These are phyloP conservation scores for Hypoxylon sp. DNA, from an alignment of 2,329 filamentous ascomycete species.

Conservation along the genomic window DNA sequence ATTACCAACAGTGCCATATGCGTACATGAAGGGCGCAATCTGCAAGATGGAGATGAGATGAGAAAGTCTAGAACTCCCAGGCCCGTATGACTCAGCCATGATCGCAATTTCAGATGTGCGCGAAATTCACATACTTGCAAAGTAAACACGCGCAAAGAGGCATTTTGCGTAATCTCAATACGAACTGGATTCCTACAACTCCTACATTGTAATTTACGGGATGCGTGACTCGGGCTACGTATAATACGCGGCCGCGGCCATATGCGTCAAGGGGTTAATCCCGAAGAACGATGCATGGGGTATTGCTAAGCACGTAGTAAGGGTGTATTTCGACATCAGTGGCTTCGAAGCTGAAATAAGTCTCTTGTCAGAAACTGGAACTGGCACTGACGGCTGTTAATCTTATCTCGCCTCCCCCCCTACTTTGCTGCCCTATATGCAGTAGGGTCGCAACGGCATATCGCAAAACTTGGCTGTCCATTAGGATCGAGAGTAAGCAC, in stretches of 20 bases:
- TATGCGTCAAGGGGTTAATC: constrained; percentile 16
- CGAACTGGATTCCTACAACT: background rate
- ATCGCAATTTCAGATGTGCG: background rate
- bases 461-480: background rate
- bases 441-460: background rate
- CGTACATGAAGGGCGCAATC: constrained; percentile 4
- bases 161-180: constrained; percentile 7
- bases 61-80: background rate
- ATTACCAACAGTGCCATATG: constrained; percentile 3
- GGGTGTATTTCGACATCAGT: background rate
- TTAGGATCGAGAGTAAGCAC: background rate
- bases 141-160: background rate
- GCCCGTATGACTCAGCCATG: background rate
- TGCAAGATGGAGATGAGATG: constrained; percentile 11
- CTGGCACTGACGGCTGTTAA: constrained; percentile 4
- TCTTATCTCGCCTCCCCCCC: constrained; percentile 13
- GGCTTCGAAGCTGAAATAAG: constrained; percentile 19
- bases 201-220: constrained; percentile 1
- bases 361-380: background rate
- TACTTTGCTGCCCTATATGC: constrained; percentile 10
- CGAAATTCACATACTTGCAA: background rate
- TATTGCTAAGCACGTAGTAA: constrained; percentile 2
- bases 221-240: background rate
- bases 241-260: constrained; percentile 8
- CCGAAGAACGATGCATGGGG: constrained; percentile 5